Base-by-base conservation (phyloP, 805 yeast genomes). In the Pichia californica region DNA sequence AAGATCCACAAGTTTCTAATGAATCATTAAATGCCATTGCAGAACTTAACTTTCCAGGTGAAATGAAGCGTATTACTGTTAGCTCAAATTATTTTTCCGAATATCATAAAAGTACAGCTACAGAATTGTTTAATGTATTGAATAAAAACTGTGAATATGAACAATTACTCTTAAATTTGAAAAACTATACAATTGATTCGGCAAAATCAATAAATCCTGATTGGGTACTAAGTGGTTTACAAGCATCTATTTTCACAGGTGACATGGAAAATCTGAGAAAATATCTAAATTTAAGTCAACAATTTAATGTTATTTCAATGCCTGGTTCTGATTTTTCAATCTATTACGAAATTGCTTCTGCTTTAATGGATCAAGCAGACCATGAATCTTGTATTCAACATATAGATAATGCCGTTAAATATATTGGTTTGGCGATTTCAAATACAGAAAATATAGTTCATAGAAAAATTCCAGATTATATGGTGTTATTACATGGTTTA, bases 1-100 rank as follows among this genome's bases (percentile, higher is more conserved):
- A 85, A 32, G 83, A 83, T 53, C 88, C 96, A 95, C 72, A 79
- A 32, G 73, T 87, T 53, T 95, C 96, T 0, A 84, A 87, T 49
- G 88, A 86, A 48, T 87, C 96, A 30, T 81, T 87, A 52, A 81
- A 80, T 36, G 85, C 82, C 0, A 62, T 83, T 36, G 77, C 85
- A 3, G 69, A 67, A 35, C 45, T 52, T 31, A 58, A 59, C 19
- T 48, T 54, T 19, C n/a, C n/a, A n/a, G n/a, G n/a, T n/a, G n/a
- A n/a, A n/a, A n/a, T n/a, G n/a, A n/a, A n/a, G n/a, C n/a, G n/a
- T n/a, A n/a, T n/a, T n/a, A 57, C 55, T 21, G 52, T 57, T 3
- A 49, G 25, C 2, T 34, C 32, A 7, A 23, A 61, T 36, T 41
- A 58, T 16, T 15, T 18, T 14, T 56, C 54, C 19, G 38, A 52